Conservation (phyloP, 2,329 filamentous ascomycete species). For the Dactylellina cionopaga region DNA sequence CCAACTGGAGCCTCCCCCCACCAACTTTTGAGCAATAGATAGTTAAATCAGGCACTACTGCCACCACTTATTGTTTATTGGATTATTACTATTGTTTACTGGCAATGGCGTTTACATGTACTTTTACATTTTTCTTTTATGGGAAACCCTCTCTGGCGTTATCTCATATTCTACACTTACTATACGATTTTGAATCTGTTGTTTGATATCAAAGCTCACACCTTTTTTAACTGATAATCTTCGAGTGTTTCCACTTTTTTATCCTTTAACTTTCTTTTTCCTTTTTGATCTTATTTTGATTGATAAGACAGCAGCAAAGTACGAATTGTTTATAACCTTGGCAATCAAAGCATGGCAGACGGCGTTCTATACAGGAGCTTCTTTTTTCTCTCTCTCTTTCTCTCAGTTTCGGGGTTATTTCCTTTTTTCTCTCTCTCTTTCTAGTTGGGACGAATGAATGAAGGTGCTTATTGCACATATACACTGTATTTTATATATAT, state of each 20-base stretch:
- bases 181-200: conserved; percentile 18
- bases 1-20: conserved; percentile 28
- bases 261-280: conserved; percentile 19
- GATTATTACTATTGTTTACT: background rate
- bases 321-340: conserved; percentile 39
- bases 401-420: no score
- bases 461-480: conserved; percentile 26
- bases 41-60: background rate
- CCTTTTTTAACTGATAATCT: conserved; percentile 34
- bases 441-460: conserved; percentile 32
- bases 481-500: conserved; percentile 38
- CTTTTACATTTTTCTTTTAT: background rate
- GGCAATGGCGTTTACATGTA: conserved; percentile 18
- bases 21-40: conserved; percentile 32
- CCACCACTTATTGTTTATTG: conserved; percentile 8
- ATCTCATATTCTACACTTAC: conserved; percentile 1
- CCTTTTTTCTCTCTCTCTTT: conserved; percentile 40
- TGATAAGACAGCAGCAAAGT: conserved; percentile 37
- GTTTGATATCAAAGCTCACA: conserved; percentile 11
- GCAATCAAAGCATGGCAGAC: conserved; percentile 43
- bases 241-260: conserved; percentile 26
- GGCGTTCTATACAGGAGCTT: conserved; percentile 48
- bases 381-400: conserved; percentile 21
- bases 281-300: conserved; percentile 43
- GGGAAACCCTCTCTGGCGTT: conserved; percentile 1